A percentile compares a stretch with the other conserved stretches of the same genome.
Evolutionary conservation across 805 yeast genomes (phyloP).

Genomic region (Saturnispora besseyi): DNA sequence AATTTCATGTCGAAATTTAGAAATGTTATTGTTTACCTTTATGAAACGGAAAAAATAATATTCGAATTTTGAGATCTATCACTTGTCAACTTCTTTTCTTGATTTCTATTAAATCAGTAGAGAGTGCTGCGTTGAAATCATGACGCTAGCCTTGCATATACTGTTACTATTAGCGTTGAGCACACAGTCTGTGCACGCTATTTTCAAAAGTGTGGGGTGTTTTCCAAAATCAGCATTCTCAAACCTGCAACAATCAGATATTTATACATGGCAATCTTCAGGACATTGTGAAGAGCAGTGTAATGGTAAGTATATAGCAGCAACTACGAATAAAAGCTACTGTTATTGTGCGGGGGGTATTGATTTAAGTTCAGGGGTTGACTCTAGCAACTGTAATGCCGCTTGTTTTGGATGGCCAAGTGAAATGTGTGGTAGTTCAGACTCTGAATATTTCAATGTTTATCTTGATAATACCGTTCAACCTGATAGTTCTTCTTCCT

Average conservation of each 20-base stretch:
- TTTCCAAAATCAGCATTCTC: constrained; percentile 22
- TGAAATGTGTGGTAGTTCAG: constrained; percentile 54
- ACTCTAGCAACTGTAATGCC: constrained; percentile 33
- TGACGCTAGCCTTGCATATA: not conserved
- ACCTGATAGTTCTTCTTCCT: constrained; percentile 4
- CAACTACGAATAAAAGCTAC: constrained; percentile 38
- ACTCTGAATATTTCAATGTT: constrained; percentile 34
- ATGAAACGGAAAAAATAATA: too few species aligned
- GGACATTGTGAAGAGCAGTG: constrained; percentile 53
- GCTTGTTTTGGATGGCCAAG: constrained; percentile 53
- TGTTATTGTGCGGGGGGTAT: constrained; percentile 60
- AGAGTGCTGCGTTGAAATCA: not conserved
- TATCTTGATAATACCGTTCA: constrained; percentile 27
- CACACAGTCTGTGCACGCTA: not conserved
- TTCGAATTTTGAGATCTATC: too few species aligned
- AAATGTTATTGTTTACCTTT: not conserved
- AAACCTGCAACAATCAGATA: constrained; percentile 33
- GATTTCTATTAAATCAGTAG: not conserved
- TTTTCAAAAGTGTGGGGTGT: constrained; percentile 22
- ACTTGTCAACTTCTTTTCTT: not conserved
- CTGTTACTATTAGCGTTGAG: constrained; percentile 2
- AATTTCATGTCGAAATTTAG: not conserved
- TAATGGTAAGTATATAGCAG: constrained; percentile 30
- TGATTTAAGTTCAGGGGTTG: constrained; percentile 24
- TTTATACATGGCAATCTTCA: constrained; percentile 51